Evolutionary conservation across 1,139 yeast species (phyloP).

Genomic region (Geotrichum cucujoidarum): DNA sequence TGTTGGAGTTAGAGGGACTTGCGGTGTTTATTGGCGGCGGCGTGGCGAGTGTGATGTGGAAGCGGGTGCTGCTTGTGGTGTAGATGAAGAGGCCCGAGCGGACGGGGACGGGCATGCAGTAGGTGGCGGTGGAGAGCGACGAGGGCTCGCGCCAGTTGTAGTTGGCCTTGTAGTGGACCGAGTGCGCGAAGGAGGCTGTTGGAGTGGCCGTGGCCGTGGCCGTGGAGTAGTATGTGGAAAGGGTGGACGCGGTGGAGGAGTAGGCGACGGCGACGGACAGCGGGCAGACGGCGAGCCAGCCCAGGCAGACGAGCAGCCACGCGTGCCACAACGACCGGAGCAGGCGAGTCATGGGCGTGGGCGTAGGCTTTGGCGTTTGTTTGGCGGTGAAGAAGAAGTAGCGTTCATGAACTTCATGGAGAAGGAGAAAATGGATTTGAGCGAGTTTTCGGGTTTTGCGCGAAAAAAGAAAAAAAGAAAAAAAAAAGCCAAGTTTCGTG

Average conservation of each 20-base stretch:
- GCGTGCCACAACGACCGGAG: too few species aligned
- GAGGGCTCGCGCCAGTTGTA: constrained; percentile 12
- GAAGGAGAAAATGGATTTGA: too few species aligned
- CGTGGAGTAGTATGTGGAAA: neutral
- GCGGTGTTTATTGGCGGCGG: neutral
- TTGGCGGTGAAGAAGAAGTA: too few species aligned
- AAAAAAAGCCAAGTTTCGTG: constrained; percentile 17
- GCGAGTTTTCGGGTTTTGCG: too few species aligned
- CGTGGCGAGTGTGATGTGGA: neutral
- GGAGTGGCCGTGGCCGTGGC: neutral
- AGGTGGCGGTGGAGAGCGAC: constrained; percentile 1
- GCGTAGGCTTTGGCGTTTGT: too few species aligned
- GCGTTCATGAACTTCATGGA: too few species aligned
- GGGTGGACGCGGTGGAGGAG: neutral
- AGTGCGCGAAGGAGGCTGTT: neutral
- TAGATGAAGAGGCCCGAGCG: constrained; percentile 3
- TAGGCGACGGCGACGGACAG: neutral
- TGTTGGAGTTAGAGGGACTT: neutral
- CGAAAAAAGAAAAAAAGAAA: too few species aligned
- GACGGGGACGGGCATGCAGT: constrained; percentile 8
- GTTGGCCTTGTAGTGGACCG: neutral
- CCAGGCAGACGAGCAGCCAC: too few species aligned
- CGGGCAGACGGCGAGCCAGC: too few species aligned
- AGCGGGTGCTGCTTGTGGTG: neutral
- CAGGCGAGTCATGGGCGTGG: too few species aligned